phyloP scores from a whole-genome alignment of 345 rosid genomes.

The Passiflora organensis region DNA sequence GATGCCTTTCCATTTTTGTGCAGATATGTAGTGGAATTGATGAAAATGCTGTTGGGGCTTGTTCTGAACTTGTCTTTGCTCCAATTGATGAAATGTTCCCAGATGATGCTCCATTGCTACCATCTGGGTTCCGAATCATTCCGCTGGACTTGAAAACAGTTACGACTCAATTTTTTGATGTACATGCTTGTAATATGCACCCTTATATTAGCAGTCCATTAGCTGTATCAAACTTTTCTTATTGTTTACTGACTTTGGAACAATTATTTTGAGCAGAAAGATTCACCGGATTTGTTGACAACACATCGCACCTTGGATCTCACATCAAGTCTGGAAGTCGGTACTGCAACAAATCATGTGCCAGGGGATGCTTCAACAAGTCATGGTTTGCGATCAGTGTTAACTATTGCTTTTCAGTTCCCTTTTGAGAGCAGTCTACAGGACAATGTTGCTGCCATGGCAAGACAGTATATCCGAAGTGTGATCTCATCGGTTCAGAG shows the following conservation, averaged over 20 bases:
- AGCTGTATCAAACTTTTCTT: too few species aligned
- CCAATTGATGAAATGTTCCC: constrained; percentile 99
- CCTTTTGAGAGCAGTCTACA: constrained; percentile 83
- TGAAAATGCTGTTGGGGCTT: constrained; percentile 83
- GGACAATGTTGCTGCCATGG: constrained; percentile 94
- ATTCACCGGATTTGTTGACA: constrained; percentile 47
- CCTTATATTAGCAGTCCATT: too few species aligned
- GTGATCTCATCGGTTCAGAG: constrained; percentile 95
- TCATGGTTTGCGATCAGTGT: constrained; percentile 60
- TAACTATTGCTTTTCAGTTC: constrained; percentile 98
- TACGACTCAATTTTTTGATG: constrained; percentile 13
- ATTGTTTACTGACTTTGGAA: background rate
- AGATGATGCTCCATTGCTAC: constrained; percentile 89
- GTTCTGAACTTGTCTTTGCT: constrained; percentile 91
- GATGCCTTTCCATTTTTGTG: constrained; percentile 1
- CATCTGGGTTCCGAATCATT: constrained; percentile 96
- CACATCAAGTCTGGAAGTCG: constrained; percentile 90
- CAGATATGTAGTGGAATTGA: constrained; percentile 96
- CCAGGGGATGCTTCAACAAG: constrained; percentile 47
- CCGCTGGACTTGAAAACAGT: constrained; percentile 89
- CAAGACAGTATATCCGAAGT: constrained; percentile 81
- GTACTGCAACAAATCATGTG: constrained; percentile 47
- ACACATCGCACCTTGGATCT: constrained; percentile 78
- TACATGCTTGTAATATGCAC: background rate
- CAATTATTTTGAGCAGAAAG: constrained; percentile 38